phyloP scores from a whole-genome alignment of 2,329 filamentous ascomycete genomes.

The Dactylellina cionopaga region DNA sequence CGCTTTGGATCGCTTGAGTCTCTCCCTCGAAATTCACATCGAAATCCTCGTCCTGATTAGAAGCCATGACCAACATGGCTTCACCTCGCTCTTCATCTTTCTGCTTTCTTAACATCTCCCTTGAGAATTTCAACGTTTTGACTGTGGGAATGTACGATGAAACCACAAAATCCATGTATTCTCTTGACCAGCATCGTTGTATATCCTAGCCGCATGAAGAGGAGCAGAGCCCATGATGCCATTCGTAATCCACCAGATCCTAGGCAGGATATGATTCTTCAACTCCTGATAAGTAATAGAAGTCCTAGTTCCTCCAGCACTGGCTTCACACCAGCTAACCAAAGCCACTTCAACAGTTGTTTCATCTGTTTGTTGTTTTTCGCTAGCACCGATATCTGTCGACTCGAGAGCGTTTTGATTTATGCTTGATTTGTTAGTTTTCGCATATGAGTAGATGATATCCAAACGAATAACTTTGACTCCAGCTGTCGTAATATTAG shows the following conservation, averaged over 20 bases:
- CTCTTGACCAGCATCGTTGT: neutral
- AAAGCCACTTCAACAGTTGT: conserved; percentile 27
- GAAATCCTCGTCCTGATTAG: neutral
- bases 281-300: too few relatives aligned
- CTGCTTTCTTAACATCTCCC: neutral
- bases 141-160: conserved; percentile 13
- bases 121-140: conserved; percentile 2
- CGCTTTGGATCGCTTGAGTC: neutral
- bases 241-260: conserved; percentile 12
- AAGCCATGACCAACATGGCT: neutral
- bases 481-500: conserved; percentile 32
- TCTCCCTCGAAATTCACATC: too few relatives aligned
- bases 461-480: conserved; percentile 16
- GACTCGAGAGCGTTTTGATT: neutral
- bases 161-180: conserved; percentile 12
- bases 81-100: neutral
- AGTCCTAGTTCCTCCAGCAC: conserved; percentile 12
- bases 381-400: neutral
- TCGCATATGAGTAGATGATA: neutral
- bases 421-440: neutral
- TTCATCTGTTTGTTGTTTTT: conserved; percentile 21
- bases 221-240: conserved; percentile 11
- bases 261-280: conserved; percentile 20
- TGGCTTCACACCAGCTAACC: conserved; percentile 17
- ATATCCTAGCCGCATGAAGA: conserved; percentile 38